These are phyloP conservation scores for Rhizopogon vulgaris DNA, from an alignment of 768 basidiomycete species.

Conservation along the genomic window DNA sequence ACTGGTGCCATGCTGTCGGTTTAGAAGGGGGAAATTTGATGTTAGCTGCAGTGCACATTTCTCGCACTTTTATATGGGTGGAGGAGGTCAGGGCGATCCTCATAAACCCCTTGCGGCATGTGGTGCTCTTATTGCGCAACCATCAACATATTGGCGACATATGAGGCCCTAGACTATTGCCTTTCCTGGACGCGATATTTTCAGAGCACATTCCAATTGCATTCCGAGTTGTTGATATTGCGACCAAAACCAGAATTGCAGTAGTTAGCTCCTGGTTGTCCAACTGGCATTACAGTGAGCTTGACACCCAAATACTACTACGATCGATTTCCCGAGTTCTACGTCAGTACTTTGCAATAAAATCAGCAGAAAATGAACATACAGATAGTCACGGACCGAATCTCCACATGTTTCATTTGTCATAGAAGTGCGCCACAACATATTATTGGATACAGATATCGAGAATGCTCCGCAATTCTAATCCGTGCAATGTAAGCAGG, in stretches of 20 bases:
- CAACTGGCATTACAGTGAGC: no score
- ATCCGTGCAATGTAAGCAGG: not conserved
- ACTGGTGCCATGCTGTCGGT: slow-evolving; percentile 43
- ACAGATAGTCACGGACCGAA: not conserved
- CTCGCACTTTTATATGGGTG: slow-evolving; percentile 12
- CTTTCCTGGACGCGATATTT: slow-evolving; percentile 3
- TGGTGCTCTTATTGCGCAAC: slow-evolving; percentile 19
- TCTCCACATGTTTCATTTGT: not conserved
- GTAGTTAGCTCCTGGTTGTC: no score
- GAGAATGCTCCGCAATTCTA: not conserved
- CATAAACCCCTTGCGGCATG: not conserved
- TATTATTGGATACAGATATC: not conserved
- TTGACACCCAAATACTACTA: not conserved
- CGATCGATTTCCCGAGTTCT: not conserved
- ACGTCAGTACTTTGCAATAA: not conserved
- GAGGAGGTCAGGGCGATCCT: not conserved
- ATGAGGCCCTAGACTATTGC: slow-evolving; percentile 7
- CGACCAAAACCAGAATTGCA: not conserved
- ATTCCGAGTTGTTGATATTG: not conserved
- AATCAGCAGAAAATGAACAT: not conserved
- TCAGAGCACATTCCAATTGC: not conserved
- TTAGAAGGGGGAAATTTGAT: not conserved
- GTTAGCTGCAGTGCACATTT: not conserved
- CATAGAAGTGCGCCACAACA: not conserved
- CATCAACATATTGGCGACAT: slow-evolving; percentile 10